Conservation (phyloP, 352 stramenopile species). For the Globisporangium irregulare region DNA sequence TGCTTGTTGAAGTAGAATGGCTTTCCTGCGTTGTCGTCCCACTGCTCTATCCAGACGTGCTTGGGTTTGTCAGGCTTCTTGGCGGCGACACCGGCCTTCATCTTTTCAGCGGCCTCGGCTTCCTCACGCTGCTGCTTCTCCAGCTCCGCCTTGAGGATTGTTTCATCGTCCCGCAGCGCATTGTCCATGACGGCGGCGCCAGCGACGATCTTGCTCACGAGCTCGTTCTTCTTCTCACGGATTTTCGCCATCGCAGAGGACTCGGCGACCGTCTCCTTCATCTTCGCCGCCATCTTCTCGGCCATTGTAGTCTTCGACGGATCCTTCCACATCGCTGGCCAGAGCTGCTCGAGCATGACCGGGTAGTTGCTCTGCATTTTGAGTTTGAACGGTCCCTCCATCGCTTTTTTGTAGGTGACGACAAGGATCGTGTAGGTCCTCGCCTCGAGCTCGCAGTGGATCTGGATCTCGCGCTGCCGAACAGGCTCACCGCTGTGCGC, state of each 20-base stretch:
- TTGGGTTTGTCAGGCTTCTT: conserved; percentile 24
- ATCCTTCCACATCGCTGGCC: conserved; percentile 78
- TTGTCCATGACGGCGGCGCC: conserved; percentile 65
- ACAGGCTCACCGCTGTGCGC: conserved; percentile 74
- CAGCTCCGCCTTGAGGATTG: conserved; percentile 55
- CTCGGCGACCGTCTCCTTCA: conserved; percentile 63
- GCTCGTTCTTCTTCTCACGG: conserved; percentile 68
- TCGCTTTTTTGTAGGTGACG: conserved; percentile 82
- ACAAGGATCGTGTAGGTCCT: conserved; percentile 88
- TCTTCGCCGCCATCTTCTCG: conserved; percentile 57
- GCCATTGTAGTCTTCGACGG: conserved; percentile 34
- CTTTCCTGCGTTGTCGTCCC: conserved; percentile 71
- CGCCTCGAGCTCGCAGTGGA: conserved; percentile 73
- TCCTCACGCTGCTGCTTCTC: conserved; percentile 47
- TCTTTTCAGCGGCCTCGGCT: conserved; percentile 12
- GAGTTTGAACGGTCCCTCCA: conserved; percentile 90
- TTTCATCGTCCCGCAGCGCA: conserved; percentile 65
- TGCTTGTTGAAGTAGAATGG: conserved; percentile 89
- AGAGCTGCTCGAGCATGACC: conserved; percentile 71
- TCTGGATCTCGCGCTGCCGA: conserved; percentile 64
- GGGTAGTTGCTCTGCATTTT: conserved; percentile 86
- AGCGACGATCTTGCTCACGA: conserved; percentile 61
- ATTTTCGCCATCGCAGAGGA: conserved; percentile 53
- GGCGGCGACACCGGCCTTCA: conserved; percentile 23
- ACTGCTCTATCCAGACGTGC: conserved; percentile 70